Evolutionary conservation across 805 yeast species (phyloP).

Genomic region (Starmerella gropengiesseri): DNA sequence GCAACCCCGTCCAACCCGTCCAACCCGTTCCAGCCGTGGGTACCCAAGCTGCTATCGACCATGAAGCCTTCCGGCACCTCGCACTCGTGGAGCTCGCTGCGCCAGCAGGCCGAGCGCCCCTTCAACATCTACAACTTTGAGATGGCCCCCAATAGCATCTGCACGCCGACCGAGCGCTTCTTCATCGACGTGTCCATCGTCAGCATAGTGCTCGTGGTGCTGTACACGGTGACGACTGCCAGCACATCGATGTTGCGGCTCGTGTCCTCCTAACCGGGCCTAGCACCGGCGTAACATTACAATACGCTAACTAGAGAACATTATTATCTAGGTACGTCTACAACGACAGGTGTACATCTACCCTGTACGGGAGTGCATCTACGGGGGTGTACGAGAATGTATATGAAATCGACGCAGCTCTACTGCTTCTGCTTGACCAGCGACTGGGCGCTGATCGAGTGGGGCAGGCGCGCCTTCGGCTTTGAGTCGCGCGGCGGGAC

Average conservation of each 20-base stretch:
- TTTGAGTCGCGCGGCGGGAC: slow-evolving; percentile 7
- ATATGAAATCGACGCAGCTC: neutral
- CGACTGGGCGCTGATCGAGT: slow-evolving; percentile 5
- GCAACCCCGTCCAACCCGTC: no score
- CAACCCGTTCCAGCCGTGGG: no score
- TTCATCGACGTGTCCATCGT: slow-evolving; percentile 6
- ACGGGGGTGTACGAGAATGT: no score
- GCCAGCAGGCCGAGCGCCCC: slow-evolving; percentile 1
- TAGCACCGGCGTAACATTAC: no score
- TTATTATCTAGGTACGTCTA: no score
- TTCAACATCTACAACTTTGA: slow-evolving; percentile 16
- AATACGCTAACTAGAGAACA: no score
- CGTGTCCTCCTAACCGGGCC: neutral
- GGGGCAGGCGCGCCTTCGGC: slow-evolving; percentile 7
- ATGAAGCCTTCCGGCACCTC: no score
- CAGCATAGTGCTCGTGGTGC: slow-evolving; percentile 9
- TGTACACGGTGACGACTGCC: slow-evolving; percentile 17
- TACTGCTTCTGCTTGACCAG: slow-evolving; percentile 9
- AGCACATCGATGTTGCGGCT: slow-evolving; percentile 8
- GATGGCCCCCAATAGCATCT: slow-evolving; percentile 16
- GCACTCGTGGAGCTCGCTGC: neutral
- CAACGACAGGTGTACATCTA: no score
- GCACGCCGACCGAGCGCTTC: slow-evolving; percentile 13
- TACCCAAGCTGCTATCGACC: no score
- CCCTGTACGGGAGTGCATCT: no score